A percentile compares a stretch with the other conserved stretches of the same genome.
Conservation (phyloP, 176 grass and related monocot genomes). For the Raddia guianensis region DNA sequence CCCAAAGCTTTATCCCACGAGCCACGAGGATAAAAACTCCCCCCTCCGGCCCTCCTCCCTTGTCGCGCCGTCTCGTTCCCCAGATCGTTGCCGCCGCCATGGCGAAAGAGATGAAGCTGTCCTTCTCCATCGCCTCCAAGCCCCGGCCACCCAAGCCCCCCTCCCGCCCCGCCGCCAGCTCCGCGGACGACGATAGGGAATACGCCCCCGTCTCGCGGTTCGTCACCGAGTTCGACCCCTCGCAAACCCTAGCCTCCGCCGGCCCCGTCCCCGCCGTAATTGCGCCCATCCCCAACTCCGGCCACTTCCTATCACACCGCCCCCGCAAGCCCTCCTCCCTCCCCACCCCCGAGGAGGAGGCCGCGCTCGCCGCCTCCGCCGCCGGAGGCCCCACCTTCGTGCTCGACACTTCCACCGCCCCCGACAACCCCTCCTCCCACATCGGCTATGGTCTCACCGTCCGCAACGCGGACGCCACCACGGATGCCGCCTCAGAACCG, state of each 20-base stretch:
- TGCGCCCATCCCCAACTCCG: constrained; percentile 71
- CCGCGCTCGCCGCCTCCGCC: constrained; percentile 47
- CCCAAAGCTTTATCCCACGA: too few relatives aligned
- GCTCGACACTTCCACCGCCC: constrained; percentile 73
- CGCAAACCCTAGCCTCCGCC: constrained; percentile 51
- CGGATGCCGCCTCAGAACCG: constrained; percentile 3
- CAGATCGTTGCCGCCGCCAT: constrained; percentile 46
- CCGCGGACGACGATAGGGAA: background rate
- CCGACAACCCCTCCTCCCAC: constrained; percentile 59
- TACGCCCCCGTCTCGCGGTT: constrained; percentile 48
- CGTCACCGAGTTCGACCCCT: constrained; percentile 85
- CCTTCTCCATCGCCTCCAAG: constrained; percentile 70
- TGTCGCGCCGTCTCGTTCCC: background rate
- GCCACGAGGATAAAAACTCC: too few relatives aligned
- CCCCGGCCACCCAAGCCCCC: constrained; percentile 49
- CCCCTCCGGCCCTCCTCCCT: too few relatives aligned
- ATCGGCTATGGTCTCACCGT: constrained; percentile 71
- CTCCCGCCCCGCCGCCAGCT: background rate
- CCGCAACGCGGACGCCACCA: constrained; percentile 32
- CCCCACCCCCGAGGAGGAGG: constrained; percentile 76
- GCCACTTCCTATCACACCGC: constrained; percentile 57
- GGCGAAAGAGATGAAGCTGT: constrained; percentile 76
- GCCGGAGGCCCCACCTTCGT: constrained; percentile 57
- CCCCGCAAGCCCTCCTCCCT: constrained; percentile 69
- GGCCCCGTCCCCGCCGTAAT: constrained; percentile 51